Evolutionary conservation across 805 yeast species (phyloP).

Genomic region (Sungouiella thailandica): DNA sequence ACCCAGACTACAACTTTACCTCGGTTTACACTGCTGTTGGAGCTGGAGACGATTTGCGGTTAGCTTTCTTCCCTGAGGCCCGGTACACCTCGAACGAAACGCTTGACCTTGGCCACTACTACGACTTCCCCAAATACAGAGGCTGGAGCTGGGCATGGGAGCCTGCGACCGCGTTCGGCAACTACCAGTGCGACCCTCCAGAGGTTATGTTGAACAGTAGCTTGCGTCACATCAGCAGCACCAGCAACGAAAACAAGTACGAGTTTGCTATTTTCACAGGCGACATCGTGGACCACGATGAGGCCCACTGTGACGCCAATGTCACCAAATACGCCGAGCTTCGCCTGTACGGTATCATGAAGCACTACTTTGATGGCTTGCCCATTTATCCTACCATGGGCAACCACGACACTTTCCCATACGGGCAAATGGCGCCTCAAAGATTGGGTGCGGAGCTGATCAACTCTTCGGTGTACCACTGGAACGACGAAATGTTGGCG

Average conservation of each 20-base stretch:
- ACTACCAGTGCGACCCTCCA: conserved; percentile 64
- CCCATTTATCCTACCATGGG: conserved; percentile 64
- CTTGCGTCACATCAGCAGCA: conserved; percentile 38
- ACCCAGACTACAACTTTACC: conserved; percentile 26
- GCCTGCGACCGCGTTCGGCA: conserved; percentile 61
- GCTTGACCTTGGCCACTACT: conserved; percentile 28
- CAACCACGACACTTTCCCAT: conserved; percentile 70
- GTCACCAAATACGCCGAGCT: conserved; percentile 71
- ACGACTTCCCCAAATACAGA: conserved; percentile 23
- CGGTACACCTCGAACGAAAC: conserved; percentile 20
- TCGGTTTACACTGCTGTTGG: conserved; percentile 17
- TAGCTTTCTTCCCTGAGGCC: conserved; percentile 29
- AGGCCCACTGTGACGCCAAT: conserved; percentile 46
- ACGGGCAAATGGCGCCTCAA: conserved; percentile 59
- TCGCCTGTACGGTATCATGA: conserved; percentile 59
- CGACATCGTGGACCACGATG: conserved; percentile 68
- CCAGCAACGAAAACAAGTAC: conserved; percentile 31
- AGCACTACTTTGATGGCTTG: conserved; percentile 42
- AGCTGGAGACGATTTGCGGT: conserved; percentile 10
- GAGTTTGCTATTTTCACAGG: conserved; percentile 70
- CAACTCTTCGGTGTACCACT: conserved; percentile 23
- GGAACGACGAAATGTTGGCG: conserved; percentile 35
- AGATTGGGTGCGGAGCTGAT: conserved; percentile 11
- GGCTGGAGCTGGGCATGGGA: conserved; percentile 30
- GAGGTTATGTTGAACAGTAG: conserved; percentile 56